Conservation (phyloP, 192 early-diverging fungal species). For the Coemansia sp. region DNA sequence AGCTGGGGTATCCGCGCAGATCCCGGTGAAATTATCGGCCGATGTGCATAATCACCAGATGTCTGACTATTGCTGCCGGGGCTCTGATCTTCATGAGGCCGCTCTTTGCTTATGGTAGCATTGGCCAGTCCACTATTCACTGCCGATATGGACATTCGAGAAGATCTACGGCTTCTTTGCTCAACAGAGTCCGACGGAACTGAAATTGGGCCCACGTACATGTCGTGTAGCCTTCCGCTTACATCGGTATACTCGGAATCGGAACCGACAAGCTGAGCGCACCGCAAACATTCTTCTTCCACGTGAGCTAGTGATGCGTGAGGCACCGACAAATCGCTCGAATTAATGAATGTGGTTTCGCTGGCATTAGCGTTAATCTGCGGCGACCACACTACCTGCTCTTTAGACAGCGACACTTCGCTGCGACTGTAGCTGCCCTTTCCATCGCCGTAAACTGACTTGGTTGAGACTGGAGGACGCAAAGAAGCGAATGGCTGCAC, state of each 20-base stretch:
- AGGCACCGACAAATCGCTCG: neutral
- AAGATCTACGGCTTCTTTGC: conserved; percentile 2
- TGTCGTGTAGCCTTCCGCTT: neutral
- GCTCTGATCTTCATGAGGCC: neutral
- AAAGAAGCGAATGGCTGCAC: conserved; percentile 16
- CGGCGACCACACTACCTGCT: conserved; percentile 51
- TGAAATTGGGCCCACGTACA: neutral
- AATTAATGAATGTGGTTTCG: conserved; percentile 24
- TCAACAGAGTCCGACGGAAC: neutral
- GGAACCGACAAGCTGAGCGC: neutral
- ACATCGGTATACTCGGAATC: neutral
- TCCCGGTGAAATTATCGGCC: conserved; percentile 6
- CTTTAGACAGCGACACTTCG: conserved; percentile 37
- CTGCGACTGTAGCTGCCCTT: conserved; percentile 28
- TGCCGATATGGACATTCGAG: conserved; percentile 12
- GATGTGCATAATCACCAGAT: conserved; percentile 2
- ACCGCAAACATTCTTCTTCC: conserved; percentile 20
- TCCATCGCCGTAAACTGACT: conserved; percentile 17
- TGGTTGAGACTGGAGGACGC: conserved; percentile 18
- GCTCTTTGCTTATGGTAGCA: conserved; percentile 1
- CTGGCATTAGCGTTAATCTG: conserved; percentile 27
- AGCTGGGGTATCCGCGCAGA: conserved; percentile 16
- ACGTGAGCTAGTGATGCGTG: conserved; percentile 15
- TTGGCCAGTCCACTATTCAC: neutral
- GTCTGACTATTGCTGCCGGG: neutral